phyloP scores from a whole-genome alignment of 768 basidiomycete genomes.

The Leccinum subtestaceum region DNA sequence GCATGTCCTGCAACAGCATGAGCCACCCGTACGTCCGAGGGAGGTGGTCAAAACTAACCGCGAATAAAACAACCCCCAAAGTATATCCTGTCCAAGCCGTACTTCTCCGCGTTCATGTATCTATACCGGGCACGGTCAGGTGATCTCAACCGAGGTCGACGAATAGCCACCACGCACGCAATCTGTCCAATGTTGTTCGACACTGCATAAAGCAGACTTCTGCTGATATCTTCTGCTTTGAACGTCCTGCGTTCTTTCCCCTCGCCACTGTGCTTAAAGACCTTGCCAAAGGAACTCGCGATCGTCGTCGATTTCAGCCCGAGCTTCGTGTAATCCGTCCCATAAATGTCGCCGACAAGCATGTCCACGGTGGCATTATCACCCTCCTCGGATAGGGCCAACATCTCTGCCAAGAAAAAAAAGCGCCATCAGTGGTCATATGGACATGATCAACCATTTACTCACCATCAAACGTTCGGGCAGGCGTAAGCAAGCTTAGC shows the following conservation, averaged over 20 bases:
- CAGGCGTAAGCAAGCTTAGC: conserved; percentile 91
- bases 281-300: conserved; percentile 97
- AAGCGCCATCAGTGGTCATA: background rate
- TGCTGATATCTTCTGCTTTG: conserved; percentile 89
- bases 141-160: background rate
- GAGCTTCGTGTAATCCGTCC: conserved; percentile 93
- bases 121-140: conserved; percentile 20
- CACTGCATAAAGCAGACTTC: conserved; percentile 91
- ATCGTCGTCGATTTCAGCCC: conserved; percentile 98
- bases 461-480: conserved; percentile 93
- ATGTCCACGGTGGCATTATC: conserved; percentile 95
- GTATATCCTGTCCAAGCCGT: conserved; percentile 93
- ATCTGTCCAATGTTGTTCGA: conserved; percentile 99
- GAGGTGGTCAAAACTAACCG: conserved; percentile 51
- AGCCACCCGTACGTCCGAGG: background rate
- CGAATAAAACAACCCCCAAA: conserved; percentile 99
- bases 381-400: conserved; percentile 88
- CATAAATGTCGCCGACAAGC: conserved; percentile 99
- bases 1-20: conserved; percentile 69
- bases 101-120: conserved; percentile 99
- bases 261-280: conserved; percentile 81
- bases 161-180: conserved; percentile 65
- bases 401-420: conserved; percentile 71
- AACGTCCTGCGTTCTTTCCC: conserved; percentile 61
- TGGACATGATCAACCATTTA: conserved; percentile 13